These are phyloP conservation scores for Didymella sp. DNA, from an alignment of 2,329 filamentous ascomycete species.

Conservation along the genomic window DNA sequence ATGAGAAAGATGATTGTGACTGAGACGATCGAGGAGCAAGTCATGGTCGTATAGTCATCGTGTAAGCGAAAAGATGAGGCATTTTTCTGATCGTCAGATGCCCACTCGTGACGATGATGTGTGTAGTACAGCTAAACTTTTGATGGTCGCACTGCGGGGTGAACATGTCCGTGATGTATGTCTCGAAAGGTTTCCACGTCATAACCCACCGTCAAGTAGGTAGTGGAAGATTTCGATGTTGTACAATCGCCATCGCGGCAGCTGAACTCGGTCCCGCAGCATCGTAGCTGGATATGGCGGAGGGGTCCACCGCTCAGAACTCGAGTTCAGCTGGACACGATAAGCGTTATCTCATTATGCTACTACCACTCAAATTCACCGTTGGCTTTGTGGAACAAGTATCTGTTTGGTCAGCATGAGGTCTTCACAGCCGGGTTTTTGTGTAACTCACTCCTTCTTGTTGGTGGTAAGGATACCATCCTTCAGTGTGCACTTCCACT, in stretches of 20 bases:
- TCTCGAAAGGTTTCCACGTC: conserved; percentile 1
- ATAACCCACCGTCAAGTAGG: not conserved
- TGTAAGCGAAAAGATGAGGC: not conserved
- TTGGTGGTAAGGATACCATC: conserved; percentile 94
- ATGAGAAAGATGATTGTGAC: not conserved
- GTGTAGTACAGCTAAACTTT: not conserved
- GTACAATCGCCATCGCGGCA: conserved; percentile 16
- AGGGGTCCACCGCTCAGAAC: conserved; percentile 16
- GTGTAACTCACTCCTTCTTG: conserved; percentile 75
- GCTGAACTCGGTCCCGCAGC: conserved; percentile 21
- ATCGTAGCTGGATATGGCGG: conserved; percentile 10
- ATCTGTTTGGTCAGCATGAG: conserved; percentile 57
- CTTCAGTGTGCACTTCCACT: conserved; percentile 94
- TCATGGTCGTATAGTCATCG: not conserved
- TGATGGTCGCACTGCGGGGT: not conserved
- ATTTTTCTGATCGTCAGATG: conserved; percentile 16
- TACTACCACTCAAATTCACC: conserved; percentile 96
- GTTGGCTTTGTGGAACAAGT: conserved; percentile 96
- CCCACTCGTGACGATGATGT: conserved; percentile 9
- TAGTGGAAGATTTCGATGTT: not conserved
- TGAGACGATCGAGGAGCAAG: not conserved
- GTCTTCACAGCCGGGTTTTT: not conserved
- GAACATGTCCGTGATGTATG: not conserved
- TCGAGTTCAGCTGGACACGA: conserved; percentile 33
- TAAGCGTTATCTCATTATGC: conserved; percentile 26